Evolutionary conservation across 768 basidiomycete species (phyloP).

Genomic region (Serendipita sp.): DNA sequence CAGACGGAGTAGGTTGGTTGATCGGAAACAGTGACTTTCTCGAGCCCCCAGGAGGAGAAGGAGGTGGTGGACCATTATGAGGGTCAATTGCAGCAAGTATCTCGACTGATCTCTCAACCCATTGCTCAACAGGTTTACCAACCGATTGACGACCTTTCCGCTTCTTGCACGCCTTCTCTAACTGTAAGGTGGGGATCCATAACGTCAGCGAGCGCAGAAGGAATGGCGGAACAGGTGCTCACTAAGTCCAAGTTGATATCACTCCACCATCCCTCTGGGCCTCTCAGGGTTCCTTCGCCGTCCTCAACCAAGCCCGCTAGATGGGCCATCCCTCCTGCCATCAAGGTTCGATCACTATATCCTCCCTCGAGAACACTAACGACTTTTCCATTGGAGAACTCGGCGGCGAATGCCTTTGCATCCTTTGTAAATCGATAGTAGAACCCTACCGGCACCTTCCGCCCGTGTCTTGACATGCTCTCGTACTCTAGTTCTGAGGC

Average conservation of each 20-base stretch:
- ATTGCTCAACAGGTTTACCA: constrained; percentile 25
- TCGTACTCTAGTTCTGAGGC: constrained; percentile 82
- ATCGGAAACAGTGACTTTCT: background rate
- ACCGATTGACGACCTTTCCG: constrained; percentile 34
- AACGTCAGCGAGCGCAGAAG: background rate
- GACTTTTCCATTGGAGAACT: constrained; percentile 49
- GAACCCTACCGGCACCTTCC: constrained; percentile 78
- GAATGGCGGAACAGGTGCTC: constrained; percentile 11
- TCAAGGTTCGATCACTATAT: constrained; percentile 79
- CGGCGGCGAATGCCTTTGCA: constrained; percentile 44
- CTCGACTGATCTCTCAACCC: constrained; percentile 42
- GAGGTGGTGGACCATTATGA: background rate
- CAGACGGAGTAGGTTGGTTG: background rate
- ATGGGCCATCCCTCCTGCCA: constrained; percentile 71
- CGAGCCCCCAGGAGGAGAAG: constrained; percentile 2
- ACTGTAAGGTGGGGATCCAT: constrained; percentile 22
- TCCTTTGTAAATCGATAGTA: constrained; percentile 73
- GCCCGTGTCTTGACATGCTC: constrained; percentile 81
- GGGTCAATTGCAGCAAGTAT: constrained; percentile 29
- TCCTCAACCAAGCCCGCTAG: constrained; percentile 45
- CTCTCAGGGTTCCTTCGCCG: background rate
- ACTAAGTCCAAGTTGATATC: constrained; percentile 45
- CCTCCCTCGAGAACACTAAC: constrained; percentile 91
- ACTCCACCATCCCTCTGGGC: constrained; percentile 45
- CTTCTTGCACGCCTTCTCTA: constrained; percentile 51